Conservation (phyloP, 2,329 filamentous ascomycete species). For the Pseudogymnoascus sp. region DNA sequence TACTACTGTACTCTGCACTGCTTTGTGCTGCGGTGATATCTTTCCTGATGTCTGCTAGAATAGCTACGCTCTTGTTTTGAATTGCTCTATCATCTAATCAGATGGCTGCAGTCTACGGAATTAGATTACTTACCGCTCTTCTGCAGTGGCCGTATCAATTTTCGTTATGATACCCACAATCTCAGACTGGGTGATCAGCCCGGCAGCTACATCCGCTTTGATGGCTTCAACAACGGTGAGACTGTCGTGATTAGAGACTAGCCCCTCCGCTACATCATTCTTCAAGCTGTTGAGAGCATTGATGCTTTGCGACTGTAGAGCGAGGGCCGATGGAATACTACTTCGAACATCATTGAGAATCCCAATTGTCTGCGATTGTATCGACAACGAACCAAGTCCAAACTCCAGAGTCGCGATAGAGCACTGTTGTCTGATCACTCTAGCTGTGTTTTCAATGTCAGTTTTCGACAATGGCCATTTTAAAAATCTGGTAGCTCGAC, state of each 20-base stretch:
- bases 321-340: not conserved
- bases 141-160: slow-evolving; percentile 20
- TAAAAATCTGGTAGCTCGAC: not conserved
- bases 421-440: not conserved
- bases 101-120: slow-evolving; percentile 7
- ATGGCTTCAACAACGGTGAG: not conserved
- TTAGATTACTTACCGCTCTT: slow-evolving; percentile 19
- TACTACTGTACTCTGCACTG: not conserved
- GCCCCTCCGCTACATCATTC: not conserved
- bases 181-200: not conserved
- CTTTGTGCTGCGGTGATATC: slow-evolving; percentile 4
- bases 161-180: not conserved
- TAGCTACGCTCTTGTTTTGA: not conserved
- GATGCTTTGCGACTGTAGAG: not conserved
- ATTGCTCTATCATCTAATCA: not conserved
- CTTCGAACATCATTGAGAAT: not conserved
- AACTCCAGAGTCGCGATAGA: not conserved
- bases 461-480: not conserved
- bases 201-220: not conserved
- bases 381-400: not conserved
- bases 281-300: not conserved
- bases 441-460: not conserved
- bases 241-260: not conserved
- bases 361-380: not conserved
- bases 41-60: not conserved